phyloP scores from a whole-genome alignment of 108 stramenopile genomes.

The Cyclotella choctawhatcheeana region DNA sequence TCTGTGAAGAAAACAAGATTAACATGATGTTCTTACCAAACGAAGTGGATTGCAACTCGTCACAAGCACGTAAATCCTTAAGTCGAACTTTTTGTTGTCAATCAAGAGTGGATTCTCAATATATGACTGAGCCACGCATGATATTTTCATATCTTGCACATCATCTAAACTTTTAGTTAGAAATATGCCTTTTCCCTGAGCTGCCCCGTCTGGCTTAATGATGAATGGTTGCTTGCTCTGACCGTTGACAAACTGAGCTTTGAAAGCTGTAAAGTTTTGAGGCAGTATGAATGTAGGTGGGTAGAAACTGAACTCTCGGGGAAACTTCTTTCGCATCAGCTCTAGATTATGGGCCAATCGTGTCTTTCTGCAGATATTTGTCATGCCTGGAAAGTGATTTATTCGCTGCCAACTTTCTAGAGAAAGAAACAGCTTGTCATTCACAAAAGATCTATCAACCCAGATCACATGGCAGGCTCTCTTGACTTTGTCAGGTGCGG shows the following conservation, averaged over 20 bases:
- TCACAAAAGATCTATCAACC: conserved; percentile 70
- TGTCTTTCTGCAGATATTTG: conserved; percentile 77
- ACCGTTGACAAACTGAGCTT: conserved; percentile 59
- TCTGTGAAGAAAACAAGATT: neutral
- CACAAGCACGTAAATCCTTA: conserved; percentile 83
- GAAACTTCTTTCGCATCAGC: conserved; percentile 71
- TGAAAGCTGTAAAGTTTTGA: conserved; percentile 61
- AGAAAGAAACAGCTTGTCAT: conserved; percentile 61
- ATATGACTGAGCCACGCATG: conserved; percentile 81
- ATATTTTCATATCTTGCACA: conserved; percentile 53
- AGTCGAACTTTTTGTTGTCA: conserved; percentile 88
- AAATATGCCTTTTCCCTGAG: conserved; percentile 85
- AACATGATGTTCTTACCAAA: conserved; percentile 21
- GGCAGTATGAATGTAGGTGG: conserved; percentile 81
- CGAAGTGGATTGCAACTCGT: conserved; percentile 77
- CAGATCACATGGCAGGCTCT: conserved; percentile 71
- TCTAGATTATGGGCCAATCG: conserved; percentile 79
- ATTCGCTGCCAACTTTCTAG: conserved; percentile 74
- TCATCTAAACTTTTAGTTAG: conserved; percentile 61
- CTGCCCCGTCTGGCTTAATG: conserved; percentile 77
- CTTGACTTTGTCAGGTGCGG: conserved; percentile 41
- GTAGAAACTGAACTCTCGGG: conserved; percentile 74
- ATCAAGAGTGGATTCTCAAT: conserved; percentile 78
- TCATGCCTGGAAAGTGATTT: conserved; percentile 92
- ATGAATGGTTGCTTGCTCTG: conserved; percentile 73